Evolutionary conservation across 2,329 filamentous ascomycete genomes (phyloP), one percentile per base, ranked within the genome.

Genomic region (Colletotrichum sp.): DNA sequence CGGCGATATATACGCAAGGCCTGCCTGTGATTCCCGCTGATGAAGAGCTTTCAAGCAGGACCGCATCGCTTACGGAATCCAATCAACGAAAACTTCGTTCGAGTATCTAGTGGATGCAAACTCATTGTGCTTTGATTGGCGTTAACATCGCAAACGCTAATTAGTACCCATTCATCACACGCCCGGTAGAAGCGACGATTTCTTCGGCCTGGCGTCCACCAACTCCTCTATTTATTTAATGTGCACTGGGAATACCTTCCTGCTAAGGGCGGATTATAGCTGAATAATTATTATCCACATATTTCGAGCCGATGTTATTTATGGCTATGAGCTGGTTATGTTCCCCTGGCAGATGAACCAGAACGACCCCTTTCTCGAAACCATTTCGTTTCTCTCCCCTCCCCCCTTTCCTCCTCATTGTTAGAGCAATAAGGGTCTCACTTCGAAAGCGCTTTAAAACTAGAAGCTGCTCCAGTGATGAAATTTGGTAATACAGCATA

Each of bases 171-270:
- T 7, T 2, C 34, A 3, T 15, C 0, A 16, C 34, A 16, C 34
- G 3, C 3, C 4, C 0, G 0, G 34, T 4, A 36, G 15, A 36
- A 36, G 0, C 8, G 4, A 36, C 34, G 15, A 36, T 36, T 16
- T 7, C 15, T 36, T 1, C 4, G 4, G 34, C 34, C 8, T 10
- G 38, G 38, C 38, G 38, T 43, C 38, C 18, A 10, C 0, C 18
- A 43, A 43, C 16, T 43, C 5, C 18, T 6, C 38, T 43, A 0
- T 43, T 4, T 16, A 10, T 1, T 2, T 43, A 9, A 3, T 43
- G 18, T 43, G 2, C 6, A n/a, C 5, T n/a, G 0, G 2, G 16
- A 3, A 43, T 43, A 43, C 0, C 0, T 43, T n/a, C 18, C 16
- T 43, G 2, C 1, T 1, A 2, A 43, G 18, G 16, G 18, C 18